Conservation (phyloP, 768 basidiomycete genomes). For the Tephrocybe sp. region DNA sequence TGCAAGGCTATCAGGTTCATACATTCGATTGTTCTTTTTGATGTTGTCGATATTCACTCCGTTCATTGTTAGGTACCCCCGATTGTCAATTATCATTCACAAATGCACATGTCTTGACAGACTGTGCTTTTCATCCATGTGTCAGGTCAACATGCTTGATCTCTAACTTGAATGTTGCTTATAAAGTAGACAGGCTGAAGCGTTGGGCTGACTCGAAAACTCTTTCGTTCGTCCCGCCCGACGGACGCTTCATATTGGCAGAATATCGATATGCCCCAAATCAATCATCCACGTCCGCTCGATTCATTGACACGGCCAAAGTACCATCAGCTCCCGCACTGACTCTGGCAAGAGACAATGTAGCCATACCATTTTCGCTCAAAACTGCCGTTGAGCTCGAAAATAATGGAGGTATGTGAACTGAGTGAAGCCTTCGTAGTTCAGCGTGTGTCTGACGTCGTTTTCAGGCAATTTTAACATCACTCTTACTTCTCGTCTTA, state of each 20-base stretch:
- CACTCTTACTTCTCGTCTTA: conserved; percentile 60
- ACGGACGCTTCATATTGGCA: conserved; percentile 82
- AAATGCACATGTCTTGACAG: conserved; percentile 69
- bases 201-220: conserved; percentile 76
- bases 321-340: conserved; percentile 18
- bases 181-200: conserved; percentile 52
- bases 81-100: conserved; percentile 79
- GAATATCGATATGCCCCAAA: conserved; percentile 73
- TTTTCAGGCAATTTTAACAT: conserved; percentile 59
- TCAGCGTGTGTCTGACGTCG: no score
- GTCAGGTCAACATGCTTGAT: conserved; percentile 59
- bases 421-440: no score
- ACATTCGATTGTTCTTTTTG: neutral
- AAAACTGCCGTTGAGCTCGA: conserved; percentile 49
- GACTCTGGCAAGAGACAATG: conserved; percentile 36
- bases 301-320: conserved; percentile 22
- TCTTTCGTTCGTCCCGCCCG: conserved; percentile 92
- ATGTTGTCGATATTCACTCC: neutral
- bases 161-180: conserved; percentile 2
- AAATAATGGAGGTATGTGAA: conserved; percentile 38
- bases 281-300: conserved; percentile 30
- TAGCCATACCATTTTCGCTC: conserved; percentile 52
- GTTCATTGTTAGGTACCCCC: conserved; percentile 66
- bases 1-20: conserved; percentile 70
- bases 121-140: conserved; percentile 91